phyloP scores from a whole-genome alignment of 129 eudicot genomes.

The Smallanthus sonchifolius region DNA sequence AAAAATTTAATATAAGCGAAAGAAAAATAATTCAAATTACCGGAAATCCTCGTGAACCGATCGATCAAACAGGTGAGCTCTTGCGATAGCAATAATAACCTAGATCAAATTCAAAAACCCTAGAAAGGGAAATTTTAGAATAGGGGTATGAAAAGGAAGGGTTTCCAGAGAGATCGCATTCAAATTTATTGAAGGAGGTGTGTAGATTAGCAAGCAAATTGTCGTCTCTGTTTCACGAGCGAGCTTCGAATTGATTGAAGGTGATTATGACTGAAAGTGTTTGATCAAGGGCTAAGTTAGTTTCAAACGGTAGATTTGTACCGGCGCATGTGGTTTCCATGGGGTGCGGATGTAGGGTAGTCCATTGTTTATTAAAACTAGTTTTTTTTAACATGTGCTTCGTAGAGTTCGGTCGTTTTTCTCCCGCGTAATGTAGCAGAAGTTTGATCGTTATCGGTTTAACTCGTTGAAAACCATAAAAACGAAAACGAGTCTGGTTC shows the following conservation, averaged over 20 bases:
- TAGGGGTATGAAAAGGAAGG: not conserved
- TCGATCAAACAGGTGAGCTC: slow-evolving; percentile 6
- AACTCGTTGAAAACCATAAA: too few relatives aligned
- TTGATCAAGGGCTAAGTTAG: slow-evolving; percentile 22
- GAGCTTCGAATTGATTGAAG: slow-evolving; percentile 28
- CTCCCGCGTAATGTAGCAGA: too few relatives aligned
- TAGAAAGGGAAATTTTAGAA: not conserved
- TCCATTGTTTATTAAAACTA: not conserved
- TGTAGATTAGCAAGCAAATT: slow-evolving; percentile 9
- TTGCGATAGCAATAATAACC: slow-evolving; percentile 8
- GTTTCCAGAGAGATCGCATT: slow-evolving; percentile 14
- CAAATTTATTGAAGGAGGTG: slow-evolving; percentile 13
- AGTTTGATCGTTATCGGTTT: too few relatives aligned
- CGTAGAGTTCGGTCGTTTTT: too few relatives aligned
- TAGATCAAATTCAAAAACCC: slow-evolving; percentile 21
- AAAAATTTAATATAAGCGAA: not conserved
- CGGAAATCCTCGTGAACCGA: slow-evolving; percentile 4
- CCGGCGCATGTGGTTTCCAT: slow-evolving; percentile 11
- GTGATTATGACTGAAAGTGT: slow-evolving; percentile 22
- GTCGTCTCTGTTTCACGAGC: slow-evolving; percentile 20
- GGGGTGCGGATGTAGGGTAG: slow-evolving; percentile 3
- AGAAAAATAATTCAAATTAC: slow-evolving; percentile 10
- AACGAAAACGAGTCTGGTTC: too few relatives aligned
- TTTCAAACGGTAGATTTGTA: slow-evolving; percentile 28
- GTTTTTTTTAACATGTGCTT: too few relatives aligned